Evolutionary conservation across 441 rosid genomes (phyloP).

Genomic region (Populus hybrid): DNA sequence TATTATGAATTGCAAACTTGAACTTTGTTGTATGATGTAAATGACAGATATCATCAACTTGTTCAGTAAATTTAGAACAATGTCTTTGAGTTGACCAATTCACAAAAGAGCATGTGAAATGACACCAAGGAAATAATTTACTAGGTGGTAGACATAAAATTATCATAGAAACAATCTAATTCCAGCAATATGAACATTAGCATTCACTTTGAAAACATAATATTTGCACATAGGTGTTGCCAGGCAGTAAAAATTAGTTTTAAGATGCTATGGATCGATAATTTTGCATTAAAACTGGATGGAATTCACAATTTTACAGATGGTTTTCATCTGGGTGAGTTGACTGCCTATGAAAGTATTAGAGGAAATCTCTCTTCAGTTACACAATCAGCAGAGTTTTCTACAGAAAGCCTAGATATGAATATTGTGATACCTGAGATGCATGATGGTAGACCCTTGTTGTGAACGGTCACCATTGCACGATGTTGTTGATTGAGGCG

Average conservation of each 20-base stretch:
- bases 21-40: not conserved
- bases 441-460: constrained; percentile 43
- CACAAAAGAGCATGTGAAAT: not conserved
- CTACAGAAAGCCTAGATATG: not conserved
- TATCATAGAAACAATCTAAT: not conserved
- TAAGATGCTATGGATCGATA: not conserved
- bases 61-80: not conserved
- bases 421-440: constrained; percentile 40
- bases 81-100: not conserved
- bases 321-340: not conserved
- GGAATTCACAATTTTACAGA: not conserved
- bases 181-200: not conserved
- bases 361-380: no score
- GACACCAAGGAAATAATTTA: not conserved
- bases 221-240: not conserved
- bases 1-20: not conserved
- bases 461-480: constrained; percentile 31
- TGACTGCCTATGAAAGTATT: not conserved
- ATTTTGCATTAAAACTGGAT: not conserved
- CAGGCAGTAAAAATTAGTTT: not conserved
- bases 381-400: no score
- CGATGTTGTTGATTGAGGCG: constrained; percentile 16
- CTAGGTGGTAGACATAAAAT: not conserved
- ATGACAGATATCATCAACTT: not conserved
- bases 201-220: not conserved